Percentiles rank a stretch among this genome's conserved stretches.
These are phyloP conservation scores for Mucor velutinosus DNA, from an alignment of 371 early-diverging fungal genomes.

Conservation along the genomic window DNA sequence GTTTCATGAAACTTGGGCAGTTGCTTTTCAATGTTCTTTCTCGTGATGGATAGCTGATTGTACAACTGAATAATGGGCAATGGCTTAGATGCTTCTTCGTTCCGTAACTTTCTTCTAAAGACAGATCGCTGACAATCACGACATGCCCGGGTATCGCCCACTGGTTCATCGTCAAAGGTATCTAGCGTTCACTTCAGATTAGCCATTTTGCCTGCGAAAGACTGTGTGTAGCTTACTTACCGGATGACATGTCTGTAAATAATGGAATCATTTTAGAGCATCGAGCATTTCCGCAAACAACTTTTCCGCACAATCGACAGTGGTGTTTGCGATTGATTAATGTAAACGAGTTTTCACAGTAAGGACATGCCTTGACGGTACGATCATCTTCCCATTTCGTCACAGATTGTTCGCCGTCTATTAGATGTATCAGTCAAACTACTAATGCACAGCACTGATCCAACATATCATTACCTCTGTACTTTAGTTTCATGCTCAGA, in stretches of 20 bases:
- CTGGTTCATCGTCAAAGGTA: conserved; percentile 52
- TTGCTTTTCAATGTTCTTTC: conserved; percentile 55
- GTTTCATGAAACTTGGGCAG: conserved; percentile 64
- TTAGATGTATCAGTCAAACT: neutral
- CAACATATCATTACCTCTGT: conserved; percentile 35
- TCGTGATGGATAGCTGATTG: conserved; percentile 40
- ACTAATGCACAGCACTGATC: too few relatives aligned
- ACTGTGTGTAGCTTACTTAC: conserved; percentile 26
- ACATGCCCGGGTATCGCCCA: conserved; percentile 67
- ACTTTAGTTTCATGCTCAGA: conserved; percentile 48
- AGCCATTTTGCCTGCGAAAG: neutral
- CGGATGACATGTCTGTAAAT: conserved; percentile 56
- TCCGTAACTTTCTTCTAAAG: conserved; percentile 53
- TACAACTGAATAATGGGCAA: conserved; percentile 53
- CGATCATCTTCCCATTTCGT: conserved; percentile 71
- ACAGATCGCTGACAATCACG: conserved; percentile 58
- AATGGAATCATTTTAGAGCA: conserved; percentile 68
- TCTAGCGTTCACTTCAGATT: conserved; percentile 16
- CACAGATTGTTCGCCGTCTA: conserved; percentile 65
- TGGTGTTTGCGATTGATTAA: conserved; percentile 74
- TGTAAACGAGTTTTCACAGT: conserved; percentile 49
- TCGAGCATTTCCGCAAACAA: conserved; percentile 63
- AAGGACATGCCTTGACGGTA: conserved; percentile 52
- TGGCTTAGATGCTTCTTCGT: conserved; percentile 47
- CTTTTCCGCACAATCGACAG: conserved; percentile 78